These are phyloP conservation scores for Lolium multiflorum DNA, from an alignment of 176 grass and related monocot genomes.

Conservation along the genomic window DNA sequence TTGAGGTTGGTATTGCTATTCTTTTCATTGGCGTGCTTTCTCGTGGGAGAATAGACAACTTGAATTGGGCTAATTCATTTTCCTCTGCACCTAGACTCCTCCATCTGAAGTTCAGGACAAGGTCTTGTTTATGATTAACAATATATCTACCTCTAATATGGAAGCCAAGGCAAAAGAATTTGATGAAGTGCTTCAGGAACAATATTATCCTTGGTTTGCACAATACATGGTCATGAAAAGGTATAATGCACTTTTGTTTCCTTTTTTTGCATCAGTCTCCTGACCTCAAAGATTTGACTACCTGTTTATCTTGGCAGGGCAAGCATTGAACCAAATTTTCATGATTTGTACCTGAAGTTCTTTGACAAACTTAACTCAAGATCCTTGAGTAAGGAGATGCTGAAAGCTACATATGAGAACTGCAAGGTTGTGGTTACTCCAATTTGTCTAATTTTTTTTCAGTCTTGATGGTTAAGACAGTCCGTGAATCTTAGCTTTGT, in stretches of 20 bases:
- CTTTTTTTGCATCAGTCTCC: constrained; percentile 4
- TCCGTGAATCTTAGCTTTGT: constrained; percentile 32
- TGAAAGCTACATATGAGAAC: constrained; percentile 94
- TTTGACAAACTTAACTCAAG: constrained; percentile 87
- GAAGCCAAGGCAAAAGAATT: constrained; percentile 85
- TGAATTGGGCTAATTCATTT: constrained; percentile 32
- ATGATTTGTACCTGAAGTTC: constrained; percentile 90
- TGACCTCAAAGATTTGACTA: constrained; percentile 7
- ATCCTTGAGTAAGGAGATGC: constrained; percentile 76
- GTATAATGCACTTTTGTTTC: constrained; percentile 45
- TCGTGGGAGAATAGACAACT: not conserved
- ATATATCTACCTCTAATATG: constrained; percentile 83
- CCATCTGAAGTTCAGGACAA: constrained; percentile 83
- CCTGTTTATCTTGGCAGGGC: constrained; percentile 57
- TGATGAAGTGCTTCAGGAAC: constrained; percentile 72
- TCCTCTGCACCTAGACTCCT: constrained; percentile 59
- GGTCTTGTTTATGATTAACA: constrained; percentile 89
- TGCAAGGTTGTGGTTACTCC: constrained; percentile 68
- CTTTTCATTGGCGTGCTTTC: constrained; percentile 27
- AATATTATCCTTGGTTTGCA: constrained; percentile 88
- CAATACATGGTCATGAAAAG: constrained; percentile 99
- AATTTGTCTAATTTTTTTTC: not conserved
- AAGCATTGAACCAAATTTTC: constrained; percentile 95
- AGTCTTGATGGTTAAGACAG: not conserved
- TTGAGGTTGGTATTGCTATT: constrained; percentile 66